These are phyloP conservation scores for Colletotrichum australisinense DNA, from an alignment of 2,329 filamentous ascomycete species.

Conservation along the genomic window DNA sequence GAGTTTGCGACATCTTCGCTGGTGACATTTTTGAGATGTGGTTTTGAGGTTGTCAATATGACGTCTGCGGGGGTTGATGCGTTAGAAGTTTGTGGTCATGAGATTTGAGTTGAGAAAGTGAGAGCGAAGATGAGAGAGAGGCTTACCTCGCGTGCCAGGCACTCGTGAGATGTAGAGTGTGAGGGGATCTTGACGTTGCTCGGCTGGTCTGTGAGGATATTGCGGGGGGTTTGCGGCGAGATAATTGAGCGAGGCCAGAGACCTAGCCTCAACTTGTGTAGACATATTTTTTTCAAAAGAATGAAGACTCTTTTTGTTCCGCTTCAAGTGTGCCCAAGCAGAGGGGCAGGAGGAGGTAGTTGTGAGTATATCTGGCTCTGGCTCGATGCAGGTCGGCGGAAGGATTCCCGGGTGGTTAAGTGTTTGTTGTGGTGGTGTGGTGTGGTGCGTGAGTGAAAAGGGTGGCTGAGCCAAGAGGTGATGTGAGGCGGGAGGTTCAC, in stretches of 20 bases:
- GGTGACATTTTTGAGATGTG: constrained; percentile 88
- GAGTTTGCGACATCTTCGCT: constrained; percentile 87
- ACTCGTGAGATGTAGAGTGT: constrained; percentile 93
- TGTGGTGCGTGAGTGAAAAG: constrained; percentile 7
- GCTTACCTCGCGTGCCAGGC: constrained; percentile 84
- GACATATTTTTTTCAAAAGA: constrained; percentile 41
- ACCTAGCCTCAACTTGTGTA: constrained; percentile 78
- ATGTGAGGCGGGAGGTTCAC: constrained; percentile 29
- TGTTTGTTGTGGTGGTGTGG: background rate
- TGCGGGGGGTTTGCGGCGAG: constrained; percentile 88
- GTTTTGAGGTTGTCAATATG: constrained; percentile 91
- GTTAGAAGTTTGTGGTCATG: constrained; percentile 33
- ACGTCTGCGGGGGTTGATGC: constrained; percentile 70
- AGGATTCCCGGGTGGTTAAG: background rate
- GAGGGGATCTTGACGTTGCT: constrained; percentile 75
- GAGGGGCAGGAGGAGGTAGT: background rate
- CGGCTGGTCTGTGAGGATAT: constrained; percentile 82
- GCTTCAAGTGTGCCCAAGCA: background rate
- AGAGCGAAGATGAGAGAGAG: constrained; percentile 36
- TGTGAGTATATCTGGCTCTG: constrained; percentile 10
- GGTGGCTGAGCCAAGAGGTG: constrained; percentile 31
- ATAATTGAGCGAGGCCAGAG: constrained; percentile 81
- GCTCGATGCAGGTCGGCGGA: background rate
- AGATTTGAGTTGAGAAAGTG: constrained; percentile 30
- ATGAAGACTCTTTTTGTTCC: background rate